Percentiles rank a stretch among this genome's conserved stretches.
These are phyloP conservation scores for Croton laevigatus DNA, from an alignment of 441 rosid genomes.

Conservation along the genomic window DNA sequence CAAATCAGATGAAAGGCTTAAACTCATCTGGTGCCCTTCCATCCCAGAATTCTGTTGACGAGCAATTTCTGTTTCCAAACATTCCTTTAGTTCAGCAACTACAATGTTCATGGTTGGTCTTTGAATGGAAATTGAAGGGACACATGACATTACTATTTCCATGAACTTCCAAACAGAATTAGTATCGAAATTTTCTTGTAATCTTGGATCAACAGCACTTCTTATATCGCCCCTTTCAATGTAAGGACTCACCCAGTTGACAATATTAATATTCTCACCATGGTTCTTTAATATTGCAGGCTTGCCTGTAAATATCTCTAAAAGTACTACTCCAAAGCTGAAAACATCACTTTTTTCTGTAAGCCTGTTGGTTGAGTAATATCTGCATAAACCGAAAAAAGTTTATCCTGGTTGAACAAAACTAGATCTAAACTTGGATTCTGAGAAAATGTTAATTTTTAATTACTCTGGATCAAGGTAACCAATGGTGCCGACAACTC, in stretches of 20 bases:
- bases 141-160: constrained; percentile 55
- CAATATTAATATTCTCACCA: constrained; percentile 35
- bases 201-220: constrained; percentile 49
- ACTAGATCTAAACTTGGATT: neutral
- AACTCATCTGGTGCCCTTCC: too few species aligned
- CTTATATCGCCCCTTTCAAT: constrained; percentile 45
- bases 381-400: constrained; percentile 45
- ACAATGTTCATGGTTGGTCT: constrained; percentile 53
- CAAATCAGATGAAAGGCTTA: too few species aligned
- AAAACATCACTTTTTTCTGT: constrained; percentile 64
- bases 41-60: too few species aligned
- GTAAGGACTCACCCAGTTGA: constrained; percentile 44
- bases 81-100: constrained; percentile 45
- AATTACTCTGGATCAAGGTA: constrained; percentile 48
- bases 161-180: constrained; percentile 55
- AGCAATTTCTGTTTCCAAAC: too few species aligned
- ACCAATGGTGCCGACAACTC: constrained; percentile 53
- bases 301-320: constrained; percentile 52
- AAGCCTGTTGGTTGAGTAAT: constrained; percentile 36
- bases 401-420: too few species aligned
- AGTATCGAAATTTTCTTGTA: constrained; percentile 40
- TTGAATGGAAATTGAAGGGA: constrained; percentile 24
- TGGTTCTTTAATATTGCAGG: constrained; percentile 36
- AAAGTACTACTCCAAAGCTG: constrained; percentile 53
- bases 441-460: too few species aligned